phyloP scores from a whole-genome alignment of 116 monocot genomes.

The Zostera marina region DNA sequence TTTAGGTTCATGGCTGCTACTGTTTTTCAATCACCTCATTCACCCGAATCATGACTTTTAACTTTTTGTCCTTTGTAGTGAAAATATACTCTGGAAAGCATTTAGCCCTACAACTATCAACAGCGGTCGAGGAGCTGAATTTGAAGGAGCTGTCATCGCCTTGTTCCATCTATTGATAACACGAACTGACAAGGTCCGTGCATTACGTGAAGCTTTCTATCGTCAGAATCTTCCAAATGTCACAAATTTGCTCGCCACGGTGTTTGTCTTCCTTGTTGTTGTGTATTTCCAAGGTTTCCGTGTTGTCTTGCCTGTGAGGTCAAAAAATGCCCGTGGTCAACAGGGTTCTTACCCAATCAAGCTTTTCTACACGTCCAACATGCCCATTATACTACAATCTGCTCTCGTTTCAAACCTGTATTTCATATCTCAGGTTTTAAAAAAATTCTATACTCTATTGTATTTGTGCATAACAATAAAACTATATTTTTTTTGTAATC shows the following conservation, averaged over 20 bases:
- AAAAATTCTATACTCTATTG: not conserved
- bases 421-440: slow-evolving; percentile 46
- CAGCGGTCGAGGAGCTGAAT: slow-evolving; percentile 65
- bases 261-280: slow-evolving; percentile 47
- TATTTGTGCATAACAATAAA: not conserved
- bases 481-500: not conserved
- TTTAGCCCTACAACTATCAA: slow-evolving; percentile 55
- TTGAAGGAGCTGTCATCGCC: slow-evolving; percentile 51
- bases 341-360: slow-evolving; percentile 69
- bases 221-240: slow-evolving; percentile 61
- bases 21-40: not conserved
- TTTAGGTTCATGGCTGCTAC: slow-evolving; percentile 7
- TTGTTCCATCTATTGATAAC: slow-evolving; percentile 47
- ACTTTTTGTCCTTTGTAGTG: slow-evolving; percentile 9
- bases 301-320: slow-evolving; percentile 55
- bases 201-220: slow-evolving; percentile 58
- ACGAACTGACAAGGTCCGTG: slow-evolving; percentile 46
- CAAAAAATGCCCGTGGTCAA: slow-evolving; percentile 68
- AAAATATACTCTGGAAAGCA: slow-evolving; percentile 35
- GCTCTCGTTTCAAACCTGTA: slow-evolving; percentile 62
- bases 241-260: slow-evolving; percentile 48
- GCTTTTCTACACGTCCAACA: slow-evolving; percentile 59
- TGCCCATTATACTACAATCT: slow-evolving; percentile 57
- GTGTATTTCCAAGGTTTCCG: slow-evolving; percentile 69
- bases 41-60: not conserved